A percentile compares a stretch with the other conserved stretches of the same genome.
These are phyloP conservation scores for Barbarea vulgaris DNA, from an alignment of 345 rosid genomes.

Conservation along the genomic window DNA sequence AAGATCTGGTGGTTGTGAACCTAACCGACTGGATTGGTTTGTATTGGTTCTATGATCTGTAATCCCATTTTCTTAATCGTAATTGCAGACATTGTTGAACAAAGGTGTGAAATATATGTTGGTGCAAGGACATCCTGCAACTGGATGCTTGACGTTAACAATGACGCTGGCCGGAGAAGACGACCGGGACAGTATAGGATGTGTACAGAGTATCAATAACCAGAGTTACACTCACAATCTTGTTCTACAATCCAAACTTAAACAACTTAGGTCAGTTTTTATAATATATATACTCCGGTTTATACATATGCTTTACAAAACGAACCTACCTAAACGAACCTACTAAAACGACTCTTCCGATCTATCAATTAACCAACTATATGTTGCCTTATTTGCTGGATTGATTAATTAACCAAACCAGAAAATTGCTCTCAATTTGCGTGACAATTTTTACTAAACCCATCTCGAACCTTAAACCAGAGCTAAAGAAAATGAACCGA, in stretches of 20 bases:
- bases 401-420: not conserved
- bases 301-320: not conserved
- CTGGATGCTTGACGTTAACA: constrained; percentile 80
- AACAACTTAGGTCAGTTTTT: constrained; percentile 48
- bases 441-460: not conserved
- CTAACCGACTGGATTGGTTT: constrained; percentile 1
- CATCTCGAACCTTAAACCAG: not conserved
- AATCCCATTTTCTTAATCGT: not conserved
- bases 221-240: constrained; percentile 58
- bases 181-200: constrained; percentile 76
- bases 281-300: not conserved
- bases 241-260: constrained; percentile 48
- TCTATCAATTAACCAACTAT: too few relatives aligned
- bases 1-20: not conserved
- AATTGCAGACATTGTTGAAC: constrained; percentile 60
- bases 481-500: not conserved
- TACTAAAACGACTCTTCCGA: not conserved
- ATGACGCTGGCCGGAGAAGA: constrained; percentile 57
- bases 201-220: constrained; percentile 69
- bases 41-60: not conserved
- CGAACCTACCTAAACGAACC: not conserved
- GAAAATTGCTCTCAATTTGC: not conserved
- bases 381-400: too few relatives aligned
- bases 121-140: constrained; percentile 75
- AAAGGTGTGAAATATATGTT: constrained; percentile 75